Base-by-base conservation (phyloP, 2,329 filamentous ascomycete genomes). In the Ophiostoma angusticollis region DNA sequence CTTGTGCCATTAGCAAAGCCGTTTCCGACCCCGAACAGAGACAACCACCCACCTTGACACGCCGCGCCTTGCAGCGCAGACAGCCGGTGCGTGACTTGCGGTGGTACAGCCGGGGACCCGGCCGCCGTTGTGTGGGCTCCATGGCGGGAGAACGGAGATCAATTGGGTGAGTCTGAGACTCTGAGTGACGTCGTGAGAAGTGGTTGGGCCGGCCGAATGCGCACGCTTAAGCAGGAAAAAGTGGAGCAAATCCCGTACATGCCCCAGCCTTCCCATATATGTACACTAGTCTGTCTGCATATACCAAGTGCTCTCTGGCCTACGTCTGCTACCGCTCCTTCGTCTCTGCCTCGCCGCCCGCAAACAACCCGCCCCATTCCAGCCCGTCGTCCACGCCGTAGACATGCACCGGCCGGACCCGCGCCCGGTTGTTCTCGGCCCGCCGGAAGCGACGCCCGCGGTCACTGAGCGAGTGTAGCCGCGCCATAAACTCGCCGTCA, bases 341-440 rank as follows among this genome's bases (percentile, higher is more conserved):
- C 5, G 9, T 40, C 22, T 32, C n/a, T 5, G 12, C 32, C 19
- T 28, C 31, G 7, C 21, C 41, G 14, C 45, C 36, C 6, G 45
- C 45, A 44, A 65, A 65, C 3, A 61, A 57, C 8, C 58, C 54
- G 0, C 54, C 39, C 48, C 51, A 63, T 2, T 45, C 39, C 23
- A 58, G 45, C 13, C 56, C 51, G 25, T 51, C 46, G n/a, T 59
- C 49, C 22, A 56, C 47, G 49, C 68, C 70, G 17, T 70, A 58
- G 31, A 74, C 60, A 30, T 65, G 59, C 11, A 72, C 50, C 1
- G 66, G 66, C 17, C 58, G 51, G 32, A 57, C 52, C 41, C 63
- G 57, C 41, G 78, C 72, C 22, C 64, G 50, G 50, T 62, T 47
- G 43, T 66, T 51, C 50, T 64, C 49, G 40, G 76, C 5, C 19